Percentiles rank a stretch among this genome's conserved stretches.
Evolutionary conservation across 257 asterid genomes (phyloP).

Genomic region (Penstemon barbatus): DNA sequence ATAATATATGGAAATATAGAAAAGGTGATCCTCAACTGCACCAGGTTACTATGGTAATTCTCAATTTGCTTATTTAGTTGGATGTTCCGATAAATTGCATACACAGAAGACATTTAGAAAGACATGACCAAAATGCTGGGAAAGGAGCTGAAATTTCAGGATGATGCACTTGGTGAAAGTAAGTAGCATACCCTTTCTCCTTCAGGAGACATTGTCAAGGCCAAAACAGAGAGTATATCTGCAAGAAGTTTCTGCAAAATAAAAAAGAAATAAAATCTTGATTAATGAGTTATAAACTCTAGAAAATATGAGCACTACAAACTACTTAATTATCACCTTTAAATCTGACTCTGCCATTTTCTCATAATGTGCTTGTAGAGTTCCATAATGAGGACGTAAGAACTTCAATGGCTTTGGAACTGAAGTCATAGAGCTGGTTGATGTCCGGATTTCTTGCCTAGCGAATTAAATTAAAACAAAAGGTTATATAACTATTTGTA

Average conservation of each 20-base stretch:
- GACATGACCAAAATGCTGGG: slow-evolving; percentile 6
- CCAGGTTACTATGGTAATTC: neutral
- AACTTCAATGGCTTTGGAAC: slow-evolving; percentile 97
- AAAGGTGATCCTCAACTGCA: slow-evolving; percentile 12
- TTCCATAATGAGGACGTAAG: slow-evolving; percentile 93
- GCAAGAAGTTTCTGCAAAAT: slow-evolving; percentile 70
- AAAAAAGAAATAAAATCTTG: neutral
- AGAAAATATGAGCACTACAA: slow-evolving; percentile 4
- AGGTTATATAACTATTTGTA: neutral
- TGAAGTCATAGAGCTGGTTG: slow-evolving; percentile 98
- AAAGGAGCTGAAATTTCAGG: slow-evolving; percentile 5
- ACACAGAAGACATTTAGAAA: slow-evolving; percentile 5
- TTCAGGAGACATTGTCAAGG: slow-evolving; percentile 97
- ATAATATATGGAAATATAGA: slow-evolving; percentile 3
- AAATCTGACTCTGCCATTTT: slow-evolving; percentile 66
- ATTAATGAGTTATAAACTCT: neutral
- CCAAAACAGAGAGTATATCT: slow-evolving; percentile 94
- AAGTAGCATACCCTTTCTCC: slow-evolving; percentile 76
- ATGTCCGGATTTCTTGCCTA: slow-evolving; percentile 89
- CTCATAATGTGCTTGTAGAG: slow-evolving; percentile 69
- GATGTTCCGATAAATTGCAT: slow-evolving; percentile 19
- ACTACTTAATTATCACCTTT: slow-evolving; percentile 52
- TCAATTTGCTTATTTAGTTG: slow-evolving; percentile 14
- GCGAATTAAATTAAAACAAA: slow-evolving; percentile 18
- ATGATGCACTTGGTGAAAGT: slow-evolving; percentile 5